Evolutionary conservation across 805 yeast species (phyloP).

Genomic region (Saccharomycopsis sp.): DNA sequence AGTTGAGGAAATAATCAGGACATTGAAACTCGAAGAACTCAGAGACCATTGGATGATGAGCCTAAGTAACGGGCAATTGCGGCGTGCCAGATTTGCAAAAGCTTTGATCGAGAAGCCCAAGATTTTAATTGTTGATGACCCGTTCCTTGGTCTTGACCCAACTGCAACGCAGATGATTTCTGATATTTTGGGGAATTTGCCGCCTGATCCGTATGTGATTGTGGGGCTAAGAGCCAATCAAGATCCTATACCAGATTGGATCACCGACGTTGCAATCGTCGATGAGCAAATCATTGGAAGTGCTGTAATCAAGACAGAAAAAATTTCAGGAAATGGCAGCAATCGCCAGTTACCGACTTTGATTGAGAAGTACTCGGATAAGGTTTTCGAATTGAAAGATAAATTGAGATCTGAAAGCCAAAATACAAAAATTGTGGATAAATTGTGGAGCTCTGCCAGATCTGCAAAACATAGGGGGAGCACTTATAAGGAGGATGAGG

Average conservation of each 20-base stretch:
- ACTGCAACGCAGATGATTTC: conserved; percentile 56
- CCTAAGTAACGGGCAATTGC: conserved; percentile 86
- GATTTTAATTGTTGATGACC: conserved; percentile 77
- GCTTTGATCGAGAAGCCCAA: conserved; percentile 60
- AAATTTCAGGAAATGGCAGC: background rate
- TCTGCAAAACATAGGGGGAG: background rate
- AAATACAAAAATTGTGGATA: conserved; percentile 12
- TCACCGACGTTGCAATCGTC: conserved; percentile 62
- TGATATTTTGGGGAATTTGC: conserved; percentile 37
- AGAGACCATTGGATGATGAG: conserved; percentile 76
- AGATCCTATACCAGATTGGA: conserved; percentile 75
- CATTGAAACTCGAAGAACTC: conserved; percentile 50
- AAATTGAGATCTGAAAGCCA: conserved; percentile 3
- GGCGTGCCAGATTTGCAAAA: conserved; percentile 83
- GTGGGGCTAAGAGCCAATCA: conserved; percentile 68
- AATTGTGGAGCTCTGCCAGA: background rate
- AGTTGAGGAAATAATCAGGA: conserved; percentile 38
- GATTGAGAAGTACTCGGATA: background rate
- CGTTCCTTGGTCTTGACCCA: conserved; percentile 87
- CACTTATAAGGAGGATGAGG: background rate
- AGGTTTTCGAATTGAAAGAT: background rate
- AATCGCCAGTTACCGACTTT: background rate
- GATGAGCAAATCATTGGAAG: conserved; percentile 29
- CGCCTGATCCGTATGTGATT: conserved; percentile 49
- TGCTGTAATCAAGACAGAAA: conserved; percentile 6